These are phyloP conservation scores for Debaryomyces subglobosus DNA, from an alignment of 1,139 yeast genomes.

Conservation along the genomic window DNA sequence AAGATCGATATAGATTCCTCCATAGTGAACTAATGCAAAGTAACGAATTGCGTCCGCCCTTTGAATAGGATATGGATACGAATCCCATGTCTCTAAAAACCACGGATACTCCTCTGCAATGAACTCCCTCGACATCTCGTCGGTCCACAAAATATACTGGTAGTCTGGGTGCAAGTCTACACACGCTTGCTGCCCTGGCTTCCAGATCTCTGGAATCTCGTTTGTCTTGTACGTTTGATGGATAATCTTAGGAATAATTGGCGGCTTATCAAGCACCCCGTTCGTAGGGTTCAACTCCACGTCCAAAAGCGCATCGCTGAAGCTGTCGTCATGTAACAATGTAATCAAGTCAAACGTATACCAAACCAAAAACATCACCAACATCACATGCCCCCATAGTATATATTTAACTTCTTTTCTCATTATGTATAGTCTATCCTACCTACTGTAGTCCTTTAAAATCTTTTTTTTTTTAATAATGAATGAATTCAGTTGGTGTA, in stretches of 20 bases:
- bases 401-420: slow-evolving; percentile 64
- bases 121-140: slow-evolving; percentile 77
- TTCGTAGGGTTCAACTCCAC: slow-evolving; percentile 57
- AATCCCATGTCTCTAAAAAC: slow-evolving; percentile 80
- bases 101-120: slow-evolving; percentile 80
- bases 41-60: slow-evolving; percentile 94
- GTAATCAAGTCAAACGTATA: slow-evolving; percentile 76
- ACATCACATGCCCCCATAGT: slow-evolving; percentile 56
- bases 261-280: slow-evolving; percentile 43
- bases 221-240: slow-evolving; percentile 89
- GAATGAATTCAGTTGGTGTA: slow-evolving; percentile 6
- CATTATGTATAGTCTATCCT: slow-evolving; percentile 27
- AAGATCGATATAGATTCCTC: slow-evolving; percentile 88
- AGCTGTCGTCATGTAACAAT: slow-evolving; percentile 71
- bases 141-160: slow-evolving; percentile 90
- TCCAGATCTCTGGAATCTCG: slow-evolving; percentile 81
- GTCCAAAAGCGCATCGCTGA: slow-evolving; percentile 60
- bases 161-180: slow-evolving; percentile 82
- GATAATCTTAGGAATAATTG: slow-evolving; percentile 81
- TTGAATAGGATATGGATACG: slow-evolving; percentile 78
- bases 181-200: slow-evolving; percentile 74
- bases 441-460: background rate
- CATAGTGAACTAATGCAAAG: slow-evolving; percentile 79
- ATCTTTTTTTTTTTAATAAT: background rate
- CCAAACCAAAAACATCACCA: slow-evolving; percentile 61